Evolutionary conservation across 2,329 filamentous ascomycete genomes (phyloP).

Genomic region (Stenocarpella maydis): DNA sequence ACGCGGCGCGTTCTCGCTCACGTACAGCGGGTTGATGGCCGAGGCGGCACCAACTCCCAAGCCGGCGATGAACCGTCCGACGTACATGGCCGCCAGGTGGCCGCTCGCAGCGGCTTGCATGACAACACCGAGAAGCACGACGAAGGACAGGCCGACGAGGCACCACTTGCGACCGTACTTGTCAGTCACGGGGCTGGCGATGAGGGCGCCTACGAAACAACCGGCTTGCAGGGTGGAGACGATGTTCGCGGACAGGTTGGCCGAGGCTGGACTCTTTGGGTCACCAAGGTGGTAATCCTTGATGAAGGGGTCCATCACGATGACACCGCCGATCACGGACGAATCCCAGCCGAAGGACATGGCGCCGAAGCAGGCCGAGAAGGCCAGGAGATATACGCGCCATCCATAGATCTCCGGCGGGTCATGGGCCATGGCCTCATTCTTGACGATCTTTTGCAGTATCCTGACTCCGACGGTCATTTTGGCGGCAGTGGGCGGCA

Average conservation of each 20-base stretch:
- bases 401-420: conserved; percentile 75
- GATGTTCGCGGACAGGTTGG: conserved; percentile 69
- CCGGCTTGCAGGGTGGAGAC: conserved; percentile 63
- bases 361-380: conserved; percentile 53
- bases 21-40: conserved; percentile 54
- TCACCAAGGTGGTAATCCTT: conserved; percentile 58
- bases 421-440: conserved; percentile 71
- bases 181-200: conserved; percentile 60
- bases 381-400: conserved; percentile 71
- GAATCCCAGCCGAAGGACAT: conserved; percentile 38
- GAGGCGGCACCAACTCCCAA: conserved; percentile 54
- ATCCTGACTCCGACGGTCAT: conserved; percentile 25
- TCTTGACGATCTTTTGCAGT: conserved; percentile 56
- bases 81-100: conserved; percentile 66
- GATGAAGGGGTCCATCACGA: conserved; percentile 31
- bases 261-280: conserved; percentile 51
- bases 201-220: conserved; percentile 50
- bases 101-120: conserved; percentile 67
- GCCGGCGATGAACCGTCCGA: conserved; percentile 64
- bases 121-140: conserved; percentile 66
- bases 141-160: conserved; percentile 60
- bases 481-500: neutral
- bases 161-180: conserved; percentile 61
- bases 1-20: conserved; percentile 54
- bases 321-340: conserved; percentile 34